A percentile compares a stretch with the other conserved stretches of the same genome.
Conservation (phyloP, 2,329 filamentous ascomycete genomes). For the Zymoseptoria tritici region DNA sequence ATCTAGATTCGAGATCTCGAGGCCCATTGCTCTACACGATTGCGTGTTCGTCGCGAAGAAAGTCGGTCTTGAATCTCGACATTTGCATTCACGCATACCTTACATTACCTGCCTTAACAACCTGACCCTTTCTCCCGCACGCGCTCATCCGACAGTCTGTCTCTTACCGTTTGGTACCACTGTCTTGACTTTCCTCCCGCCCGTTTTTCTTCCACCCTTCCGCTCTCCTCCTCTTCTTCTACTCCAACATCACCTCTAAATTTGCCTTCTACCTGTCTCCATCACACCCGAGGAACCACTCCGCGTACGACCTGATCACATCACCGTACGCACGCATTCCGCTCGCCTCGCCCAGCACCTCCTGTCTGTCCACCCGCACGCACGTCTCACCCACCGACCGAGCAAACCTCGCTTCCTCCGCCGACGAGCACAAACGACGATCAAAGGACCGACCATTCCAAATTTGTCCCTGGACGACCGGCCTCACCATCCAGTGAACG, state of each 20-base stretch:
- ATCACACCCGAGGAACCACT: neutral
- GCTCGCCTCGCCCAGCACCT: neutral
- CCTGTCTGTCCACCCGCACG: neutral
- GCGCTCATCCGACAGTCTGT: neutral
- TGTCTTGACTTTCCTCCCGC: neutral
- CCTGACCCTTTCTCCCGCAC: neutral
- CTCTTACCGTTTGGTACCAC: neutral
- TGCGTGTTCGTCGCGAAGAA: neutral
- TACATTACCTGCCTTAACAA: too few species aligned
- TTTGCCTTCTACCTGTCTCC: neutral
- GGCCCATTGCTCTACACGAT: neutral
- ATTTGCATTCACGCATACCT: neutral
- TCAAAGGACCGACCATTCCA: constrained; percentile 6
- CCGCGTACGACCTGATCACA: neutral
- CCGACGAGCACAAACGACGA: neutral
- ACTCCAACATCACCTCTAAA: neutral
- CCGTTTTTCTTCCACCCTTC: neutral
- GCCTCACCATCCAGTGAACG: neutral
- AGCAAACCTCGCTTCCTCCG: neutral
- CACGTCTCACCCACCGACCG: too few species aligned
- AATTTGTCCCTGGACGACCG: constrained; percentile 4
- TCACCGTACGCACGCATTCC: neutral
- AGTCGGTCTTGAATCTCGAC: neutral
- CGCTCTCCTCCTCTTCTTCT: neutral
- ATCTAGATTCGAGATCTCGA: neutral